Evolutionary conservation across 306 rosid species (phyloP).

Genomic region (Vigna hirtella): DNA sequence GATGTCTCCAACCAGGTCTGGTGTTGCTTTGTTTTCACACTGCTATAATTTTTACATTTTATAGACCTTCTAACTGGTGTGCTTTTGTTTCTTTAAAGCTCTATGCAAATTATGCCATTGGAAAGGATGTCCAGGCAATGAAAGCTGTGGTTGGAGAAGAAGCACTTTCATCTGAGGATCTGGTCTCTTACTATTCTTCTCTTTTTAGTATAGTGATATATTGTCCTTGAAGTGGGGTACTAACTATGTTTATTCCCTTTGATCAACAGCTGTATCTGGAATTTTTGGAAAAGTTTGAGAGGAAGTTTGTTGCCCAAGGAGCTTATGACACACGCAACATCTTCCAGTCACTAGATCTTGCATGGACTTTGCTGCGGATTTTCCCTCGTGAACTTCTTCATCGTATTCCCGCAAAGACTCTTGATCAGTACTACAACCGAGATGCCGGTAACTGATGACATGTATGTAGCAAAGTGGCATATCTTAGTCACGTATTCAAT

Average conservation of each 20-base stretch:
- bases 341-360: slow-evolving; percentile 97
- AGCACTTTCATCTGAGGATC: slow-evolving; percentile 97
- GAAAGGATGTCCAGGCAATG: slow-evolving; percentile 99
- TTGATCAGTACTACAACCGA: slow-evolving; percentile 86
- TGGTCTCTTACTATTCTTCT: slow-evolving; percentile 62
- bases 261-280: slow-evolving; percentile 81
- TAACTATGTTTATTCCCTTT: slow-evolving; percentile 21
- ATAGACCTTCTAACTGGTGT: slow-evolving; percentile 39
- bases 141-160: slow-evolving; percentile 99
- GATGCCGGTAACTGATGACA: slow-evolving; percentile 73
- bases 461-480: slow-evolving; percentile 15
- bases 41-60: background rate
- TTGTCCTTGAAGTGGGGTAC: slow-evolving; percentile 18
- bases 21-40: slow-evolving; percentile 14
- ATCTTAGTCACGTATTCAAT: slow-evolving; percentile 43
- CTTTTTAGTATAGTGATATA: background rate
- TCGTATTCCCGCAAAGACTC: slow-evolving; percentile 95
- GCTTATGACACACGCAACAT: slow-evolving; percentile 96
- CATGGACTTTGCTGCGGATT: slow-evolving; percentile 96
- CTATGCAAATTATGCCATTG: slow-evolving; percentile 98
- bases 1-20: slow-evolving; percentile 99
- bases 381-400: slow-evolving; percentile 99
- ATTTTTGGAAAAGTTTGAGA: slow-evolving; percentile 97
- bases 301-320: slow-evolving; percentile 95
- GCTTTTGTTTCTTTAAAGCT: slow-evolving; percentile 58